Base-by-base conservation (phyloP, 2,329 filamentous ascomycete species). In the Simplicillium sp. region DNA sequence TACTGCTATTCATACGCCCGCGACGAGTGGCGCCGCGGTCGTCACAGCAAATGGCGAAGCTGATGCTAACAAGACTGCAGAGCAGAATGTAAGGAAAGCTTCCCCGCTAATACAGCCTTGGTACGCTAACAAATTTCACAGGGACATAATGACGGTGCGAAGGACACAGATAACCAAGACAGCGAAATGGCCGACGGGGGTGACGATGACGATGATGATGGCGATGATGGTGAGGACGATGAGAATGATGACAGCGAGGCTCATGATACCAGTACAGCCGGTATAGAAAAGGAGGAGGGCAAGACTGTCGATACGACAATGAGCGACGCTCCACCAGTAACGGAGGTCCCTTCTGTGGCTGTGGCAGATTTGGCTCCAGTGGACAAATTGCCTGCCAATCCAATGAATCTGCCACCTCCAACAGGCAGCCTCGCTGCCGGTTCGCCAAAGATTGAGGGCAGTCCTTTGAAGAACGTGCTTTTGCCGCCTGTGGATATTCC, bases 171-270 rank as follows among this genome's bases (percentile, higher is more conserved):
- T n/a, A 65, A 65, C 36, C 64, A 65, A 12, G 73, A 75, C 45
- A 68, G 64, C 48, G 71, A 75, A 44, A 73, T 74, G 64, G 67
- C 63, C 1, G 78, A 80, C 34, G 67, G 63, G 17, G 64, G 67
- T 25, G 62, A 65, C 3, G 60, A 71, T 14, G 67, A 62, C n/a
- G 58, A 59, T 54, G 62, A 64, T 8, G 69, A 68, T 3, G 70
- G 67, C 14, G 69, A 71, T 2, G 70, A 66, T 2, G 67, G 61
- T 4, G 68, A 67, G 3, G 66, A 66, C 2, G 67, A 69, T 3
- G 70, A 68, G 2, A 70, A 67, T 4, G 69, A 63, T 3, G 69
- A 65, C 4, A 68, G 65, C 13, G 43, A 44, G 34, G 36, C 36
- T 15, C 25, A 13, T 15, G 57, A 58, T 25, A 49, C 46, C 15